Evolutionary conservation across 768 basidiomycete species (phyloP), one percentile per base, ranked within the genome.

Genomic region (Royoungia palumana): DNA sequence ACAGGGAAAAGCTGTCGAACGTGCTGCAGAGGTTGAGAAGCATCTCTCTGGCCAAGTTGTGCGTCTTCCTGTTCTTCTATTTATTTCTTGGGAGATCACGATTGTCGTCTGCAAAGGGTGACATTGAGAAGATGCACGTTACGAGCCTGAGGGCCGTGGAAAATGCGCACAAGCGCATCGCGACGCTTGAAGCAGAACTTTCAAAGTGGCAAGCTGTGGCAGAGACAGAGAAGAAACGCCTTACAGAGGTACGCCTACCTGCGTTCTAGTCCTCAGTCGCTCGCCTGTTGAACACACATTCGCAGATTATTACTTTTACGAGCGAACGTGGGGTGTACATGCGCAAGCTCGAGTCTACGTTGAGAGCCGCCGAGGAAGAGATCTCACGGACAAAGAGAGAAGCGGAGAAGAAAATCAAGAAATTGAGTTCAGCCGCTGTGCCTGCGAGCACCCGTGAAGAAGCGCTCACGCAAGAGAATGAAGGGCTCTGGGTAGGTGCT

Each of bases 1-100:
- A 46, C 81, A 85, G 55, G 68, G 73, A 22, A 79, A 78, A 49
- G 76, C 79, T 6, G 71, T 94, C 12, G 91, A 93, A 49, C 76
- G 77, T 30, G 70, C 86, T 4, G 69, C 73, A 11, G 85, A 86
- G 46, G 67, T 77, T 0, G 86, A 93, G 59, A 81, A 82, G 53
- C 75, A 73, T 36, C 69, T 90, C 6, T 64, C 61, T 3, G 60
- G 59, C 7, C 86, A 87, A 67, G 58, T 87, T 45, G 89, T 91
- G 56, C 63, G 82, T 69, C 14, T 10, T 27, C 21, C 24, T 47
- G 5, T 36, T 39, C 36, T 16, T n/a, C 12, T 9, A 22, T 28
- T 13, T 24, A 7, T 6, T 6, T n/a, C 20, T 20, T 30, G 19
- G 20, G 3, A 25, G 11, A 5, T 28, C 5, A 41, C 41, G 0